phyloP scores from a whole-genome alignment of 139 green algal genomes.

The Coelastrella sp. region DNA sequence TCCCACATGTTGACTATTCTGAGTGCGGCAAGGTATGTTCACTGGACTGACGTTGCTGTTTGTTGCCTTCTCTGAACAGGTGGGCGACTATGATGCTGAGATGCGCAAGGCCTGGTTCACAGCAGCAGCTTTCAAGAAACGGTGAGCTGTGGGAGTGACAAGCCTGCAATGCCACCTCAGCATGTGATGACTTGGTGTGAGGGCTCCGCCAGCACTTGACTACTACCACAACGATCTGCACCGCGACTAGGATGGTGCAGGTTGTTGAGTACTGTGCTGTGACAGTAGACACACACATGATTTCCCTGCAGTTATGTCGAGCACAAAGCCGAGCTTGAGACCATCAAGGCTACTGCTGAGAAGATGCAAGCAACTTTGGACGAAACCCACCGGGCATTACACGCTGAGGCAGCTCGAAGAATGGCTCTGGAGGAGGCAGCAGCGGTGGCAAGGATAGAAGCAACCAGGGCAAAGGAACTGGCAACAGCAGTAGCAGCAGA shows the following conservation, averaged over 20 bases:
- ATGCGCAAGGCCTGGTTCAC: conserved; percentile 72
- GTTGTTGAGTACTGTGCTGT: too few relatives aligned
- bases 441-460: conserved; percentile 54
- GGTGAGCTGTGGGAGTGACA: conserved; percentile 29
- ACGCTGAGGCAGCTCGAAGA: conserved; percentile 40
- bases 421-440: conserved; percentile 59
- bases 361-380: conserved; percentile 63
- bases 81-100: conserved; percentile 56
- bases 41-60: too few relatives aligned
- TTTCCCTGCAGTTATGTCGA: conserved; percentile 61
- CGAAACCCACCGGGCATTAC: conserved; percentile 68
- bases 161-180: too few relatives aligned
- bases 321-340: conserved; percentile 70
- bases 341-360: conserved; percentile 53
- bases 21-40: too few relatives aligned
- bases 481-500: conserved; percentile 44
- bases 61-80: background rate
- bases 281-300: background rate
- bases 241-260: too few relatives aligned
- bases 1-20: too few relatives aligned
- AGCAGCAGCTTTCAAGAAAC: conserved; percentile 72
- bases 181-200: too few relatives aligned
- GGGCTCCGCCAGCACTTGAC: too few relatives aligned
- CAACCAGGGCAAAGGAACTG: conserved; percentile 43
- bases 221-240: too few relatives aligned